A percentile compares a stretch with the other conserved stretches of the same genome.
Conservation (phyloP, 768 basidiomycete genomes). For the Termitomyces sp. region DNA sequence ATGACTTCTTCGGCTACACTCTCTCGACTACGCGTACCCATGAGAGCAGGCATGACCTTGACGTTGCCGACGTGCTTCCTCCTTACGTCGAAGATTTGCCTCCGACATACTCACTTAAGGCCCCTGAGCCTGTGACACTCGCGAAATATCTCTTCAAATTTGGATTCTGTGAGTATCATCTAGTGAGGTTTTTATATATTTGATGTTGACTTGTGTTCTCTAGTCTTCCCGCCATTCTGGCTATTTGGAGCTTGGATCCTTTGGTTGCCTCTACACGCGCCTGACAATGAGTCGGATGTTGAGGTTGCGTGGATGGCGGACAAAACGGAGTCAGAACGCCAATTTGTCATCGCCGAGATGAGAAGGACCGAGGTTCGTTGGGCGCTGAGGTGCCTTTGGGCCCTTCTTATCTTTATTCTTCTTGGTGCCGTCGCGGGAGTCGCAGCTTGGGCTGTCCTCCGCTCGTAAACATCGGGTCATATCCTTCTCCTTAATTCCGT, state of each 20-base stretch:
- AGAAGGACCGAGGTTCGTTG: constrained; percentile 50
- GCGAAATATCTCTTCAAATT: constrained; percentile 62
- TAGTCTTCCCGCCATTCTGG: constrained; percentile 66
- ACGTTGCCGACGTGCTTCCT: constrained; percentile 32
- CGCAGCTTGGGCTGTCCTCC: constrained; percentile 27
- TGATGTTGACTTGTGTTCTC: not conserved
- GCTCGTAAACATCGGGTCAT: constrained; percentile 9
- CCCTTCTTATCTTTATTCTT: constrained; percentile 44
- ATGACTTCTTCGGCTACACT: constrained; percentile 35
- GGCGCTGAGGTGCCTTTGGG: constrained; percentile 54
- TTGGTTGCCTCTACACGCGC: constrained; percentile 46
- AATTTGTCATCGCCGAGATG: constrained; percentile 42
- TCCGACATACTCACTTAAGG: constrained; percentile 30
- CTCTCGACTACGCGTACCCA: constrained; percentile 28
- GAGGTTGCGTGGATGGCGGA: constrained; percentile 50
- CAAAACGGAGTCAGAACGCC: constrained; percentile 49
- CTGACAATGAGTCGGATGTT: constrained; percentile 22
- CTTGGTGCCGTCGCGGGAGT: constrained; percentile 29
- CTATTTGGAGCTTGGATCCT: constrained; percentile 55
- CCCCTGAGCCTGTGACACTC: constrained; percentile 48
- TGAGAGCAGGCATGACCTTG: constrained; percentile 39
- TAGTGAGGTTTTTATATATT: not conserved
- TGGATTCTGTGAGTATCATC: constrained; percentile 48
- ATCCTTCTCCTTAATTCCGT: not conserved
- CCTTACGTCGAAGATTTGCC: constrained; percentile 43